Conservation (phyloP, 768 basidiomycete genomes). For the Mycena rebaudengoi region DNA sequence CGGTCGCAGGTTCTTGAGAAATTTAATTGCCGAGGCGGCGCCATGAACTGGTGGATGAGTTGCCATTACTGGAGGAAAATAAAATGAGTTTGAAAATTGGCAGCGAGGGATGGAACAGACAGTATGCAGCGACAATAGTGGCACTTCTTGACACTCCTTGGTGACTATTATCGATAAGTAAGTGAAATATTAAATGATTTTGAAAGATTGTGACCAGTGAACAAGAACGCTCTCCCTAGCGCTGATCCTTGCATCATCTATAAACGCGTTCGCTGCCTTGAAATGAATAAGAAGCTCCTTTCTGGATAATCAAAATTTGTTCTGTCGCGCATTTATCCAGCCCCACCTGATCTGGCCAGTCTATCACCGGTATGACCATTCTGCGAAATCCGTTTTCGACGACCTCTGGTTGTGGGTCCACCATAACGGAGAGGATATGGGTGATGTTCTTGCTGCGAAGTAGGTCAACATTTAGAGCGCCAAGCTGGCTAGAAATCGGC, state of each 20-base stretch:
- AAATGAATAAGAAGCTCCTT: slow-evolving; percentile 12
- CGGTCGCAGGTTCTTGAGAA: background rate
- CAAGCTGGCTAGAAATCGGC: background rate
- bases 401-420: too few relatives aligned
- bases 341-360: slow-evolving; percentile 6
- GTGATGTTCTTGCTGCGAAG: slow-evolving; percentile 3
- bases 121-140: slow-evolving; percentile 13
- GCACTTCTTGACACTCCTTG: slow-evolving; percentile 9
- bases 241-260: background rate
- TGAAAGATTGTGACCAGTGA: background rate
- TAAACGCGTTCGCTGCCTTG: slow-evolving; percentile 2
- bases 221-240: slow-evolving; percentile 6
- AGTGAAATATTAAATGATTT: background rate
- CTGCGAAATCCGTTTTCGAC: background rate
- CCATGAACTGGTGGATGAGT: background rate
- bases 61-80: background rate
- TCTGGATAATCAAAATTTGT: too few relatives aligned
- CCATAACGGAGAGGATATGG: slow-evolving; percentile 11
- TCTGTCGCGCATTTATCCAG: background rate
- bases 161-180: background rate
- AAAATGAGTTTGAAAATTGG: background rate
- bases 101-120: background rate
- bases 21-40: background rate
- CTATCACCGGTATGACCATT: slow-evolving; percentile 2
- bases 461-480: background rate